Evolutionary conservation across 805 yeast species (phyloP), one percentile per base, ranked within the genome.

Genomic region (Sugiyamaella americana): DNA sequence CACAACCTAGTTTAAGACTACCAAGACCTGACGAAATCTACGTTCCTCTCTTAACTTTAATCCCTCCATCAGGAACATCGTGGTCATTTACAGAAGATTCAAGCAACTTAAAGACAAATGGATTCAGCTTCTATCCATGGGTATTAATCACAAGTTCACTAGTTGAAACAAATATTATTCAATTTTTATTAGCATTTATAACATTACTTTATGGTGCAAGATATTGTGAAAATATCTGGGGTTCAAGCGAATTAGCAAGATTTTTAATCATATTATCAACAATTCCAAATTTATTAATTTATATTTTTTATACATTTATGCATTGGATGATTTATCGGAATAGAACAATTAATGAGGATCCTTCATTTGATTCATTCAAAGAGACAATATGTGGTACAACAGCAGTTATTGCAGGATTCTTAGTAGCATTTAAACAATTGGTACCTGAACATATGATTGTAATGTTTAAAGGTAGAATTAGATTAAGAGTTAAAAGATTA

Each of bases 201-300:
- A 58, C 74, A n/a, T 56, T 76, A n/a, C 64, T 70, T 41, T 75
- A 73, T 53, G 71, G 83, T 30, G 86, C 86, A 3, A 69, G 75
- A 46, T 83, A 79, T 63, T 71, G 80, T 52, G 89, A 83, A 57
- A 72, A 74, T 48, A 71, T 75, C 37, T 83, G 89, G 88, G 76
- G 82, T 2, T 57, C 77, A 22, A 63, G 60, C 36, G 82, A 79
- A 53, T 66, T 78, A 50, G 56, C 73, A 10, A 70, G 68, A 51
- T 82, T 79, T 58, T 60, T 75, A 10, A 40, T 71, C 5, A 59
- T 72, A 4, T 63, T 62, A 43, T 58, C 70, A 0, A 36, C 70
- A 0, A 47, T 63, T 0, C 63, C 77, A 5, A 75, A 72, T 50
- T 11, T 65, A 1, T 26, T 54, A 17, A 38, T 61, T 3, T 19